Evolutionary conservation across 148 eudicot species (phyloP).

Genomic region (Gaultheria prostrata): DNA sequence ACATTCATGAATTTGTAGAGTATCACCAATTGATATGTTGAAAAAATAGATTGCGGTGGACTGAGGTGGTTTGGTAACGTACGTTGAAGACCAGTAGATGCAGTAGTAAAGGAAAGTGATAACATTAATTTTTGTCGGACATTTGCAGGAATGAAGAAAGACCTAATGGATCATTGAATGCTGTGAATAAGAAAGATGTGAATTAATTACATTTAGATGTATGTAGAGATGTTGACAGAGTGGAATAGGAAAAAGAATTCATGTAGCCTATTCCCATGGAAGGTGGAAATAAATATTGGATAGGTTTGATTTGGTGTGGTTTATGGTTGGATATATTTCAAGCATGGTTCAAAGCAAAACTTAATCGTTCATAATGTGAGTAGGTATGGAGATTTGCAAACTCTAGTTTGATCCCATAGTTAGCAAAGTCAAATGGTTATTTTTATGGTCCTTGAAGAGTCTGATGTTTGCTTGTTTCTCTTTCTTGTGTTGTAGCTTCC

Average conservation of each 20-base stretch:
- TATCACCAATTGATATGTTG: neutral
- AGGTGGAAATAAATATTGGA: neutral
- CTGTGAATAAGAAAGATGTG: neutral
- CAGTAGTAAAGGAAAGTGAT: neutral
- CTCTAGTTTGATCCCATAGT: neutral
- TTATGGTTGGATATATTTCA: neutral
- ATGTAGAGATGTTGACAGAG: neutral
- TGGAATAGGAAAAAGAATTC: neutral
- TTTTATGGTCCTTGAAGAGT: neutral
- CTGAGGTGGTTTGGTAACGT: neutral
- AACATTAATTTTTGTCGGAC: neutral
- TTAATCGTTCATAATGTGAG: neutral
- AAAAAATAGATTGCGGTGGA: neutral
- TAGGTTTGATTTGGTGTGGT: neutral
- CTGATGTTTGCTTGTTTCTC: slow-evolving; percentile 3
- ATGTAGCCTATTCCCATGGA: neutral
- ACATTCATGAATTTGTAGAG: neutral
- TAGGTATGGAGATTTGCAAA: neutral
- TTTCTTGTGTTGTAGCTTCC: slow-evolving; percentile 38
- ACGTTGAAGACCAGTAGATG: neutral
- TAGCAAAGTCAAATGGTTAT: neutral
- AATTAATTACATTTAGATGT: neutral
- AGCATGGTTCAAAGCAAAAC: too few species aligned
- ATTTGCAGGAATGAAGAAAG: neutral
- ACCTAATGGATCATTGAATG: neutral